Percentiles rank a stretch among this genome's conserved stretches.
Evolutionary conservation across 139 green algal species (phyloP).

Genomic region (Penium margaritaceum): DNA sequence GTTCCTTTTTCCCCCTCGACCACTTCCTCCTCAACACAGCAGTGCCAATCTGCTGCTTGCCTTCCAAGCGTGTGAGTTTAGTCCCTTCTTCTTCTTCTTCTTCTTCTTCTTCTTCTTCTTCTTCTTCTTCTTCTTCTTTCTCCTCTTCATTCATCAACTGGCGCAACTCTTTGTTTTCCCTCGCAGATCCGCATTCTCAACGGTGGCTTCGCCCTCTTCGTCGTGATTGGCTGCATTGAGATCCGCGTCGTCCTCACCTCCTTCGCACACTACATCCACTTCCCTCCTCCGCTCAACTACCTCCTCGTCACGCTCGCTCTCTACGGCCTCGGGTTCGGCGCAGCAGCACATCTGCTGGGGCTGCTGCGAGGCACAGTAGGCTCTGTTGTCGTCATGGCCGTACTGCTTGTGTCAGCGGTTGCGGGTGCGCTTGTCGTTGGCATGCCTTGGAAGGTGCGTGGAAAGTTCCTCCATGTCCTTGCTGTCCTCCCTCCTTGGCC

Average conservation of each 20-base stretch:
- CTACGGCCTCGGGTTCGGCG: constrained; percentile 57
- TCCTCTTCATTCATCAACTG: no score
- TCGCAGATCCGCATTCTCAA: constrained; percentile 22
- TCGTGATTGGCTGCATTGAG: constrained; percentile 64
- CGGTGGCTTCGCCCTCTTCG: constrained; percentile 52
- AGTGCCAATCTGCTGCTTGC: no score
- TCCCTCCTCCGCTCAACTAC: constrained; percentile 79
- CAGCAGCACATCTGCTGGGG: constrained; percentile 58
- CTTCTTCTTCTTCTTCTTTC: no score
- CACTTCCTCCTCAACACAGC: no score
- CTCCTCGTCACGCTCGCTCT: constrained; percentile 70
- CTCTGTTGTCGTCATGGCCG: constrained; percentile 4
- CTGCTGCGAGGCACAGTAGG: constrained; percentile 13
- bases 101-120: no score
- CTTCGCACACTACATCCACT: constrained; percentile 83
- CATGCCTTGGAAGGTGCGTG: no score
- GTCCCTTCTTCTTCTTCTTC: no score
- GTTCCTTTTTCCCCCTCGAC: no score
- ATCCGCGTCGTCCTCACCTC: constrained; percentile 79
- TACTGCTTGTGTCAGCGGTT: constrained; percentile 27
- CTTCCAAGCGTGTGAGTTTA: no score
- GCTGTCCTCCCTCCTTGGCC: no score
- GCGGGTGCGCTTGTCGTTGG: constrained; percentile 20
- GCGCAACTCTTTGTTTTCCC: no score
- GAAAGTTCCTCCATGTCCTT: no score